Conservation (phyloP, 2,329 filamentous ascomycete genomes). For the Fusarium sp. region DNA sequence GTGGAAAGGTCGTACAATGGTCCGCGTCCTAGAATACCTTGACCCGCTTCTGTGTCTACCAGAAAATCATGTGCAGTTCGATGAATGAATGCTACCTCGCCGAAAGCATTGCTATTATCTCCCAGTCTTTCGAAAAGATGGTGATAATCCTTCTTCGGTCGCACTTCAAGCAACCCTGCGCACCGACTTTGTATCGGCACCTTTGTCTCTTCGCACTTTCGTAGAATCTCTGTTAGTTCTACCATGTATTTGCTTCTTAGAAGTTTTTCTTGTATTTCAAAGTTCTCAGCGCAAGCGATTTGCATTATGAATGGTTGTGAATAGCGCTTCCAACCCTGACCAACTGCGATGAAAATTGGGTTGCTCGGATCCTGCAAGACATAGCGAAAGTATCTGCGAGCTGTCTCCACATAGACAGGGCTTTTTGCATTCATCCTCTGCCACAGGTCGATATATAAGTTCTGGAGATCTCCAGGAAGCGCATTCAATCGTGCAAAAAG, state of each 20-base stretch:
- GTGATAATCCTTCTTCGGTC: fast-evolving
- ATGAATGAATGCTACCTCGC: not conserved
- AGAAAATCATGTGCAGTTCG: slow-evolving; percentile 27
- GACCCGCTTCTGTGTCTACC: not conserved
- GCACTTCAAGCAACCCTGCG: not conserved
- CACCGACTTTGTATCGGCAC: not conserved
- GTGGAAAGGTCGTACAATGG: too few relatives aligned
- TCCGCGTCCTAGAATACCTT: not conserved
- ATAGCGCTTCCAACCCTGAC: fast-evolving
- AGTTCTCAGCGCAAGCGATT: not conserved
- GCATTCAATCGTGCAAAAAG: not conserved
- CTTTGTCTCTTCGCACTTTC: fast-evolving
- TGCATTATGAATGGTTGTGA: not conserved
- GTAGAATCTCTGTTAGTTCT: fast-evolving
- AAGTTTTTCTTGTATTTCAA: fast-evolving
- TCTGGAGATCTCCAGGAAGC: not conserved
- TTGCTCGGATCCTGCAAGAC: fast-evolving
- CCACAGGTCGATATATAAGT: slow-evolving; percentile 21
- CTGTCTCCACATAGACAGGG: not conserved
- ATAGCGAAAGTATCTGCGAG: not conserved
- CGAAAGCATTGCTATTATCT: too few relatives aligned
- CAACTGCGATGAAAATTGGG: fast-evolving
- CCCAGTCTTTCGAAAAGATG: too few relatives aligned
- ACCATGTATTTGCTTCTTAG: fast-evolving
- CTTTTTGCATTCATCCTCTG: not conserved